These are phyloP conservation scores for Starmerella floricola DNA, from an alignment of 805 yeast species.

Conservation along the genomic window DNA sequence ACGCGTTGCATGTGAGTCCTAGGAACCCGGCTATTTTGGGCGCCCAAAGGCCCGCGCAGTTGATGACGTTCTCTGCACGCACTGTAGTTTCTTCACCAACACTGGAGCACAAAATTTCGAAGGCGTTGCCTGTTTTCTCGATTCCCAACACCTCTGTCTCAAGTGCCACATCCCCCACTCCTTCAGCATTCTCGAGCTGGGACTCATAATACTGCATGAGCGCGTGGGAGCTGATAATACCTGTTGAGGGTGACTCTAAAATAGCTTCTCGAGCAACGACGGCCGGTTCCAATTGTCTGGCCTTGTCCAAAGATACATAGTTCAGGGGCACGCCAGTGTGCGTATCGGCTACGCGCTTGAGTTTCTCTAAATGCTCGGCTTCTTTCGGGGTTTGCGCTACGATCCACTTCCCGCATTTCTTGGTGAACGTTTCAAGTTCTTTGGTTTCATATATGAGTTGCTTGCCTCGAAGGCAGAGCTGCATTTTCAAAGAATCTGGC, in stretches of 20 bases:
- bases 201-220: constrained; percentile 49
- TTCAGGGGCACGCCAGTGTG: constrained; percentile 49
- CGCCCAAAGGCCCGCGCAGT: constrained; percentile 72
- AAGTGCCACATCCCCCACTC: constrained; percentile 47
- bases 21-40: constrained; percentile 58
- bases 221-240: constrained; percentile 73
- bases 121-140: constrained; percentile 18
- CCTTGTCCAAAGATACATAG: constrained; percentile 38
- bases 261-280: constrained; percentile 50
- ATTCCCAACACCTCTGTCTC: constrained; percentile 45
- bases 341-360: constrained; percentile 41
- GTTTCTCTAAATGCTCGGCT: constrained; percentile 42
- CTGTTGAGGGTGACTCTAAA: constrained; percentile 67
- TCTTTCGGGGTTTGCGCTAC: constrained; percentile 69
- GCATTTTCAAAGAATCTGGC: constrained; percentile 48
- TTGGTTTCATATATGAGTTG: constrained; percentile 43
- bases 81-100: constrained; percentile 22
- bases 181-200: constrained; percentile 32
- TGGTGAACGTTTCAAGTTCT: constrained; percentile 42
- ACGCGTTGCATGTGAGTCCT: constrained; percentile 44
- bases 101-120: constrained; percentile 14
- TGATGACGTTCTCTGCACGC: constrained; percentile 48
- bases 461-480: constrained; percentile 66
- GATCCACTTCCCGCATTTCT: constrained; percentile 64
- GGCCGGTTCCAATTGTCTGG: constrained; percentile 48